Base-by-base conservation (phyloP, 2,329 filamentous ascomycete species). In the Tolypocladium capitatum region DNA sequence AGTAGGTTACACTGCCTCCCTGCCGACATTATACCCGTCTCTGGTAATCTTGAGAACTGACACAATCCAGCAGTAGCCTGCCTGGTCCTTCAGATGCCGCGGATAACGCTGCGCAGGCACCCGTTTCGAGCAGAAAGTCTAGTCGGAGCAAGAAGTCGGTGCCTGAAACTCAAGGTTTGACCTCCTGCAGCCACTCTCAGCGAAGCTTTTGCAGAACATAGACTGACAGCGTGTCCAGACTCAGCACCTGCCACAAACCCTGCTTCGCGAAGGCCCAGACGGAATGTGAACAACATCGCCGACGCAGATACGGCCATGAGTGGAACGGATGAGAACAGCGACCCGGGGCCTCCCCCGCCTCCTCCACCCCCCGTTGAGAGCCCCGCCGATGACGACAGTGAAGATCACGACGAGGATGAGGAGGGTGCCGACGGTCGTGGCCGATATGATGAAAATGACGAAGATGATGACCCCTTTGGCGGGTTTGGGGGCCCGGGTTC, bases 261-360 rank as follows among this genome's bases (percentile, higher is more conserved):
- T 20, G 68, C 71, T 20, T 63, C 63, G 41, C 67, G 72, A 45
- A 67, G 68, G 52, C 69, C 76, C 55, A 73, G 84, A 71, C 70
- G 81, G 65, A 67, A 73, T 56, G 59, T 66, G 58, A 66, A 62
- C 61, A 60, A 75, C 65, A 64, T 69, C 56, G 55, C 64, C 43
- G 79, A 84, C 50, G 72, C 82, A 54, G 84, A 89, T 62, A 78
- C 79, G 45, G 67, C 74, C 31, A 89, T 90, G 81, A 81, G 80
- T 44, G 83, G 85, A 50, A 79, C 75, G 31, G 81, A 83, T 49
- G 80, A 78, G 49, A 70, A 69, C 32, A 66, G 67, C 32, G 59
- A 67, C 21, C 63, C 66, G 42, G 62, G 62, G 8, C 66, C 67
- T 7, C 65, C 63, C 5, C 68, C 72, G 0, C 69, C 73, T 0